phyloP scores from a whole-genome alignment of 2,329 filamentous ascomycete genomes.

The Paraphaeosphaeria minitans region DNA sequence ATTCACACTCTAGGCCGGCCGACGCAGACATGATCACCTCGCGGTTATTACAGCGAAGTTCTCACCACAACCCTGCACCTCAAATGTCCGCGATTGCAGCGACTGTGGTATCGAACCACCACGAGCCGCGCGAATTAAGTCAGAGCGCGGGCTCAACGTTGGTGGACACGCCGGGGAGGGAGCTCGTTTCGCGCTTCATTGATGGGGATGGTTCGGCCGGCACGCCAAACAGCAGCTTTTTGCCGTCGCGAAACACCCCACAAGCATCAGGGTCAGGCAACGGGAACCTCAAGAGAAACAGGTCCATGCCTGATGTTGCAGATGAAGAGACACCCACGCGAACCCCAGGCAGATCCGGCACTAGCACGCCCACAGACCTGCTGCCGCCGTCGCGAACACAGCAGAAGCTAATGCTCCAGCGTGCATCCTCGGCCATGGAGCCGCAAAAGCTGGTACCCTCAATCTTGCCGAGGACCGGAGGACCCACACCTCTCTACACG shows the following conservation, averaged over 20 bases:
- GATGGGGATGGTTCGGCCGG: conserved; percentile 48
- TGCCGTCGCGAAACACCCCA: conserved; percentile 35
- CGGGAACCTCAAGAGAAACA: conserved; percentile 44
- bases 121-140: conserved; percentile 41
- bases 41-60: conserved; percentile 67
- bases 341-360: conserved; percentile 40
- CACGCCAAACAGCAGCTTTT: conserved; percentile 47
- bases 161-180: conserved; percentile 47
- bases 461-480: conserved; percentile 44
- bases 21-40: conserved; percentile 72
- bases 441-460: conserved; percentile 57
- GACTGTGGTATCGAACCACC: conserved; percentile 51
- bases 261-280: conserved; percentile 23
- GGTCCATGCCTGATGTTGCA: conserved; percentile 46
- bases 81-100: conserved; percentile 68
- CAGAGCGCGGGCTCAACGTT: conserved; percentile 47
- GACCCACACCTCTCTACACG: conserved; percentile 39
- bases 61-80: conserved; percentile 66
- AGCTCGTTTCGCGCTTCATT: conserved; percentile 54
- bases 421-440: conserved; percentile 74
- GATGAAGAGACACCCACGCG: conserved; percentile 35
- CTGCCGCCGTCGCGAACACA: conserved; percentile 66
- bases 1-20: conserved; percentile 45
- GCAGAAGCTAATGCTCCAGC: conserved; percentile 76
- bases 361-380: conserved; percentile 48